Evolutionary conservation across 345 rosid species (phyloP).

Genomic region (rapeseed (Brassica napus)): DNA sequence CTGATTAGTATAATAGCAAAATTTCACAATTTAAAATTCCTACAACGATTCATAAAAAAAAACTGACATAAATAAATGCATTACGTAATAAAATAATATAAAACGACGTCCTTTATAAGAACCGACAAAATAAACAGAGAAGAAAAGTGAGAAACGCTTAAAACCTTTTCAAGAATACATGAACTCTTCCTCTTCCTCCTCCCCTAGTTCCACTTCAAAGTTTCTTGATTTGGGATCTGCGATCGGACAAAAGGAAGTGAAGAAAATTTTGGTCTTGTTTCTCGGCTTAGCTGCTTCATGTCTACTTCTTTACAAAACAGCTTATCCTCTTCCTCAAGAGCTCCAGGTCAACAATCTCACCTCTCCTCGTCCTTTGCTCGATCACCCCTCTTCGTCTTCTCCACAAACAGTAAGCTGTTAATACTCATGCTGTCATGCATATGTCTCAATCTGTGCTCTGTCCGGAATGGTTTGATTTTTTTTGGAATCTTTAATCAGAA

Average conservation of each 20-base stretch:
- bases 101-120: neutral
- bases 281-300: conserved; percentile 28
- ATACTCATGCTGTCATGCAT: neutral
- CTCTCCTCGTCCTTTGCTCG: conserved; percentile 23
- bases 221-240: neutral
- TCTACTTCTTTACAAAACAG: conserved; percentile 33
- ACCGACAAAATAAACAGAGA: conserved; percentile 15
- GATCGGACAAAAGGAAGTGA: conserved; percentile 24
- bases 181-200: conserved; percentile 9
- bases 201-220: conserved; percentile 17
- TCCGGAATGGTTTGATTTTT: neutral
- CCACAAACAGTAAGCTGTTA: conserved; percentile 7
- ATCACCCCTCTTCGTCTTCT: conserved; percentile 12
- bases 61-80: neutral
- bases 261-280: conserved; percentile 21
- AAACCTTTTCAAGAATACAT: conserved; percentile 11
- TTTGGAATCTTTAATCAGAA: neutral
- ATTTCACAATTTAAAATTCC: too few relatives aligned
- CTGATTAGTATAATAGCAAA: neutral
- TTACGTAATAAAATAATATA: neutral
- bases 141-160: conserved; percentile 14
- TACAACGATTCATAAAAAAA: too few relatives aligned
- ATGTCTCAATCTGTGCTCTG: neutral
- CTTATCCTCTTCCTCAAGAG: conserved; percentile 26
- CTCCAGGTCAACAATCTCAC: conserved; percentile 11